Conservation (phyloP, 805 yeast genomes). For the Candida oleophila region DNA sequence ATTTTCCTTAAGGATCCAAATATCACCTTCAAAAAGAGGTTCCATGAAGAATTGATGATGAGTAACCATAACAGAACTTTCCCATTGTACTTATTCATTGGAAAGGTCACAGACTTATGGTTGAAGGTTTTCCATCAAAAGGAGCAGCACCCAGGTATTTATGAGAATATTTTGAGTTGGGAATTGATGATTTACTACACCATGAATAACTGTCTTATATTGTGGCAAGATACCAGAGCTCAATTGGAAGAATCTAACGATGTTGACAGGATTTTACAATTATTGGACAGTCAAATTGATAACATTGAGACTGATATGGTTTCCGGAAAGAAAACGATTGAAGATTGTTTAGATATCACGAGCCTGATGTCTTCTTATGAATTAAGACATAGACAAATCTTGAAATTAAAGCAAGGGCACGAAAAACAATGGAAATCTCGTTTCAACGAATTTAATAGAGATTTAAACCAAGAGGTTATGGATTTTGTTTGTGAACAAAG, state of each 20-base stretch:
- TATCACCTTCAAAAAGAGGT: constrained; percentile 58
- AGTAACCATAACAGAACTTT: constrained; percentile 49
- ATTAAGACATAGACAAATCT: constrained; percentile 56
- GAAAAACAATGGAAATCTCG: constrained; percentile 44
- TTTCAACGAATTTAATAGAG: constrained; percentile 47
- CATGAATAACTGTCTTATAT: constrained; percentile 54
- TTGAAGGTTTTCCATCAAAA: constrained; percentile 29
- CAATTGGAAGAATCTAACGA: constrained; percentile 43
- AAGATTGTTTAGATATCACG: constrained; percentile 47
- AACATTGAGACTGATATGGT: constrained; percentile 26
- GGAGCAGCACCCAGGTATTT: constrained; percentile 35
- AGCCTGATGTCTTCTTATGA: constrained; percentile 41
- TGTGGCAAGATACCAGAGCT: constrained; percentile 68
- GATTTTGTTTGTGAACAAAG: constrained; percentile 77
- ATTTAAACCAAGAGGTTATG: constrained; percentile 55
- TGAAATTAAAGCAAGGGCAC: constrained; percentile 36
- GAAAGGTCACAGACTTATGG: constrained; percentile 36
- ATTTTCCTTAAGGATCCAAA: constrained; percentile 56
- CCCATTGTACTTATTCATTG: constrained; percentile 46
- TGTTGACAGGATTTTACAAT: constrained; percentile 46
- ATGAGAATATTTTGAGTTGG: constrained; percentile 45
- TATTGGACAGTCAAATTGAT: constrained; percentile 36
- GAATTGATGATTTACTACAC: constrained; percentile 55
- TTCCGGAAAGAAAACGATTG: constrained; percentile 28
- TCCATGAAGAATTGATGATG: constrained; percentile 65